Conservation (phyloP, 225 moss, liverwort and hornwort species). For the Takakia lepidozioides region DNA sequence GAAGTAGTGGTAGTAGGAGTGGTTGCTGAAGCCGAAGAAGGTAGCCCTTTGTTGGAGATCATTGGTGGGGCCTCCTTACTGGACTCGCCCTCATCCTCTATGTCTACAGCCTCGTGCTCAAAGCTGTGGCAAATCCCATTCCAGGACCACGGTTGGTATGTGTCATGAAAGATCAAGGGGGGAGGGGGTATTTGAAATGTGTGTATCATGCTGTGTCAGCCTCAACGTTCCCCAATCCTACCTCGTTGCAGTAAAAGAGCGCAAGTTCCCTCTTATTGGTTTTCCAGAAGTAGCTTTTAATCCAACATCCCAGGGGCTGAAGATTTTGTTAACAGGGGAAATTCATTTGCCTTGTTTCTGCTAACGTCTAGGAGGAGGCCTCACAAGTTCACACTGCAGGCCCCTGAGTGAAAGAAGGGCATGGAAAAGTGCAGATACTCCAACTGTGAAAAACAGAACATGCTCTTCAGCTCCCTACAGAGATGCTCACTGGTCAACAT, state of each 20-base stretch:
- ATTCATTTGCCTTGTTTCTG: too few species aligned
- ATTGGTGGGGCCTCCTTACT: slow-evolving; percentile 98
- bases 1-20: slow-evolving; percentile 62
- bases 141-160: slow-evolving; percentile 99
- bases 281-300: too few species aligned
- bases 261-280: too few species aligned
- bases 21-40: slow-evolving; percentile 78
- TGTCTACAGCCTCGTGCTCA: slow-evolving; percentile 99
- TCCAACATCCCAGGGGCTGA: too few species aligned
- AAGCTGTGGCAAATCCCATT: slow-evolving; percentile 99
- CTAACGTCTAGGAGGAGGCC: too few species aligned
- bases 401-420: too few species aligned
- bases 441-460: not conserved
- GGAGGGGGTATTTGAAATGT: slow-evolving; percentile 37
- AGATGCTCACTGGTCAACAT: slow-evolving; percentile 25
- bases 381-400: too few species aligned
- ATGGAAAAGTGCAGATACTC: too few species aligned
- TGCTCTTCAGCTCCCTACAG: slow-evolving; percentile 5
- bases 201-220: slow-evolving; percentile 85
- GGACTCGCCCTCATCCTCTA: slow-evolving; percentile 99
- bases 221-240: too few species aligned
- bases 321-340: too few species aligned
- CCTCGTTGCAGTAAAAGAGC: too few species aligned
- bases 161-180: slow-evolving; percentile 97
- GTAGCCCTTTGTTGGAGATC: slow-evolving; percentile 94